phyloP scores from a whole-genome alignment of 345 rosid genomes.

The Citrus sp. region DNA sequence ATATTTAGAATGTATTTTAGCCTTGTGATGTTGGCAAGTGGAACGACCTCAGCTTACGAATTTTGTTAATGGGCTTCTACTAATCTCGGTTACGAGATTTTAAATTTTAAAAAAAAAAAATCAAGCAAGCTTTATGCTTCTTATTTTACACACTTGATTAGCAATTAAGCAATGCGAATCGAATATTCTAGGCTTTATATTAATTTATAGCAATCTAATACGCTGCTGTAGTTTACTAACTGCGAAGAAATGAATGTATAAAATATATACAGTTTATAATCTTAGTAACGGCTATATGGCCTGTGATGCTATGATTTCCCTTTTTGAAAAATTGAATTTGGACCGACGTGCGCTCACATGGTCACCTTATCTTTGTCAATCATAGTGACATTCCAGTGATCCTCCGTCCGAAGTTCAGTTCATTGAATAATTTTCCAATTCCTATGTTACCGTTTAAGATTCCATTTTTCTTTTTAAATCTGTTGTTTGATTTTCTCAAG shows the following conservation, averaged over 20 bases:
- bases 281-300: slow-evolving; percentile 36
- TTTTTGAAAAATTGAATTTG: slow-evolving; percentile 3
- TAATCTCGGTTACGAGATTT: not conserved
- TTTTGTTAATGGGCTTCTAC: not conserved
- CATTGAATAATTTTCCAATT: not conserved
- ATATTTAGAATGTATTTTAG: not conserved
- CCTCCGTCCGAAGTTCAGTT: not conserved
- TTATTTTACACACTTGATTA: too few relatives aligned
- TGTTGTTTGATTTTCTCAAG: not conserved
- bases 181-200: too few relatives aligned
- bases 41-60: not conserved
- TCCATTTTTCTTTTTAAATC: not conserved
- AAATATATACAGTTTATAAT: not conserved
- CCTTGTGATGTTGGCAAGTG: not conserved
- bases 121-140: too few relatives aligned
- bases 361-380: not conserved
- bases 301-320: not conserved
- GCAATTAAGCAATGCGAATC: too few relatives aligned
- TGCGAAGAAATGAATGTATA: not conserved
- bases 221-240: too few relatives aligned
- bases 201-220: too few relatives aligned
- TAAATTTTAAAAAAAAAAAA: too few relatives aligned
- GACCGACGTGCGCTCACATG: slow-evolving; percentile 16
- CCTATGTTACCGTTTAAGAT: not conserved
- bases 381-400: not conserved